These are phyloP conservation scores for Lactarius indigo DNA, from an alignment of 768 basidiomycete genomes.

Conservation along the genomic window DNA sequence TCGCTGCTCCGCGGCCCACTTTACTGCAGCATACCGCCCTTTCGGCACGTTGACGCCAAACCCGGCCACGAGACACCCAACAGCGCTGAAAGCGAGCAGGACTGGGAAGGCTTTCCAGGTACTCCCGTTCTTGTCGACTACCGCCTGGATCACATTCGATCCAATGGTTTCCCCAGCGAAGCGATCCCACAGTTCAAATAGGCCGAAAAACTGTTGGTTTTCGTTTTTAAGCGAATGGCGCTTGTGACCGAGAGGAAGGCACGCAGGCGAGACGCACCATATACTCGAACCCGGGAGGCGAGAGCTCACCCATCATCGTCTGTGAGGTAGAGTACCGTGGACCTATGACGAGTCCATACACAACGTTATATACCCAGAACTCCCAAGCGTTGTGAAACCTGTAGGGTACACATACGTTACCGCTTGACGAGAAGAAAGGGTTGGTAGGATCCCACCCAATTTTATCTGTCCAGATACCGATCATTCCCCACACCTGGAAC, in stretches of 20 bases:
- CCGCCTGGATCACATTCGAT: conserved; percentile 80
- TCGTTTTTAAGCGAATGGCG: background rate
- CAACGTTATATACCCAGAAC: conserved; percentile 82
- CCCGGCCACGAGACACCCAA: conserved; percentile 76
- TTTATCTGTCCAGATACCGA: conserved; percentile 76
- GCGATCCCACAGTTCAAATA: conserved; percentile 40
- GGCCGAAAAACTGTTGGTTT: conserved; percentile 66
- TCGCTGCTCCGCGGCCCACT: conserved; percentile 34
- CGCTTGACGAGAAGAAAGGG: background rate
- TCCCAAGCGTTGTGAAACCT: conserved; percentile 79
- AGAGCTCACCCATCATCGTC: conserved; percentile 87
- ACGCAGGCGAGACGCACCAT: conserved; percentile 40
- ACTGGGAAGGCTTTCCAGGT: conserved; percentile 87
- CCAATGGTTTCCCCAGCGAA: conserved; percentile 79
- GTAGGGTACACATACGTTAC: background rate
- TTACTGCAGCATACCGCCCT: conserved; percentile 38
- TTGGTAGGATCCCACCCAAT: conserved; percentile 51
- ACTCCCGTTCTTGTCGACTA: conserved; percentile 65
- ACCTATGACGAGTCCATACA: conserved; percentile 80
- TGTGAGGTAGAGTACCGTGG: conserved; percentile 86
- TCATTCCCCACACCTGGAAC: conserved; percentile 84
- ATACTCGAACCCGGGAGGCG: conserved; percentile 84
- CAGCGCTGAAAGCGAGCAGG: conserved; percentile 64
- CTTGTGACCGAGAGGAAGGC: too few relatives aligned
- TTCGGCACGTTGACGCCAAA: conserved; percentile 46